Conservation (phyloP, 1,284 basidiomycete genomes). For the Cerrena zonata region DNA sequence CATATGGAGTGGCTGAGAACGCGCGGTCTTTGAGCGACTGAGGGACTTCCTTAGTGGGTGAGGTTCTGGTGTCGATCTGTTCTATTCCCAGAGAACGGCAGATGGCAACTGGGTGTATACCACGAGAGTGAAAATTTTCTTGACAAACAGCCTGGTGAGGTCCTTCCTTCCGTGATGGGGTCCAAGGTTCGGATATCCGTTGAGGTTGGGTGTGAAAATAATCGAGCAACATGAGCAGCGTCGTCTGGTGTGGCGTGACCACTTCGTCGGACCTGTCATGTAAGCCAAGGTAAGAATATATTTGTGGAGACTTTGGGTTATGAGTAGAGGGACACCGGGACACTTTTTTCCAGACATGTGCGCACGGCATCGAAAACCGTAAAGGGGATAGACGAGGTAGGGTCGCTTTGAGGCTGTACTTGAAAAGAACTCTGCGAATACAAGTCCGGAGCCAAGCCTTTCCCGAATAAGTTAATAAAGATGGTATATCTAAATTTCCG, state of each 20-base stretch:
- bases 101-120: slow-evolving; percentile 48
- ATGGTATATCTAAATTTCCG: slow-evolving; percentile 33
- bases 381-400: too few relatives aligned
- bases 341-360: too few relatives aligned
- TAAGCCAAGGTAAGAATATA: background rate
- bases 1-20: background rate
- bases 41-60: background rate
- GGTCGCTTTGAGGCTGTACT: slow-evolving; percentile 13
- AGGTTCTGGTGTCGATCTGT: background rate
- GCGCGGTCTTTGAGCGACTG: background rate
- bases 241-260: slow-evolving; percentile 79
- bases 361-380: too few relatives aligned
- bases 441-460: slow-evolving; percentile 28
- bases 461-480: slow-evolving; percentile 34
- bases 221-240: slow-evolving; percentile 80
- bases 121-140: slow-evolving; percentile 50
- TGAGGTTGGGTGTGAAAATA: slow-evolving; percentile 62
- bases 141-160: slow-evolving; percentile 47
- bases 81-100: slow-evolving; percentile 37
- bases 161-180: slow-evolving; percentile 30
- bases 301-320: too few relatives aligned
- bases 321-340: too few relatives aligned
- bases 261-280: slow-evolving; percentile 56
- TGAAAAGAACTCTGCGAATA: slow-evolving; percentile 33
- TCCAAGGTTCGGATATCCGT: background rate